Evolutionary conservation across 1,284 basidiomycete genomes (phyloP).

Genomic region (Leccinum griseonigrum): DNA sequence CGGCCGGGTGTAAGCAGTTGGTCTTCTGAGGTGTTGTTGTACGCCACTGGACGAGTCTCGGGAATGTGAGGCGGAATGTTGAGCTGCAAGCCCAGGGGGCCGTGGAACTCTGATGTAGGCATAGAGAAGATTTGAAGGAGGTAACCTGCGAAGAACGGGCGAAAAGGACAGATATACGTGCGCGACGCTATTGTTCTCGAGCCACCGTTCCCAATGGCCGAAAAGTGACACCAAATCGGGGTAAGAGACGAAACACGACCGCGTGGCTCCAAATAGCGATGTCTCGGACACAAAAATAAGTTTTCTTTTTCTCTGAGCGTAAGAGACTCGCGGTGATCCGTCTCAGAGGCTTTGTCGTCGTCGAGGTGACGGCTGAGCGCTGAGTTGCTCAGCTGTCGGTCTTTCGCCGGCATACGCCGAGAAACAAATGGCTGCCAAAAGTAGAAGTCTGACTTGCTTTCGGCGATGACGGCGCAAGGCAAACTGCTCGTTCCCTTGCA

Average conservation of each 20-base stretch:
- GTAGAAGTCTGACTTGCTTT: neutral
- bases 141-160: neutral
- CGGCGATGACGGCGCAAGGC: neutral
- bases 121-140: conserved; percentile 10
- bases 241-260: conserved; percentile 4
- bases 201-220: conserved; percentile 6
- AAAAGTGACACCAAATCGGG: conserved; percentile 23
- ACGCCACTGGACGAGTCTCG: conserved; percentile 9
- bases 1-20: conserved; percentile 10
- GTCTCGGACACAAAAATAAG: conserved; percentile 3
- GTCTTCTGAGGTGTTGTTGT: conserved; percentile 8
- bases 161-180: conserved; percentile 3
- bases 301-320: conserved; percentile 4
- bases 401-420: conserved; percentile 25
- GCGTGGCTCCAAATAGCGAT: conserved; percentile 1
- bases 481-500: conserved; percentile 39
- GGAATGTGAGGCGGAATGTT: conserved; percentile 16
- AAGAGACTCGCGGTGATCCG: neutral
- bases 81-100: conserved; percentile 22
- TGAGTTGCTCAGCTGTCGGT: conserved; percentile 11
- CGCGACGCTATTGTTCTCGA: conserved; percentile 17
- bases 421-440: conserved; percentile 13
- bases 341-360: conserved; percentile 7
- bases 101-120: conserved; percentile 22
- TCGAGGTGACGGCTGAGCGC: conserved; percentile 16